Base-by-base conservation (phyloP, 2,329 filamentous ascomycete genomes). In the Elsinoe fawcettii region DNA sequence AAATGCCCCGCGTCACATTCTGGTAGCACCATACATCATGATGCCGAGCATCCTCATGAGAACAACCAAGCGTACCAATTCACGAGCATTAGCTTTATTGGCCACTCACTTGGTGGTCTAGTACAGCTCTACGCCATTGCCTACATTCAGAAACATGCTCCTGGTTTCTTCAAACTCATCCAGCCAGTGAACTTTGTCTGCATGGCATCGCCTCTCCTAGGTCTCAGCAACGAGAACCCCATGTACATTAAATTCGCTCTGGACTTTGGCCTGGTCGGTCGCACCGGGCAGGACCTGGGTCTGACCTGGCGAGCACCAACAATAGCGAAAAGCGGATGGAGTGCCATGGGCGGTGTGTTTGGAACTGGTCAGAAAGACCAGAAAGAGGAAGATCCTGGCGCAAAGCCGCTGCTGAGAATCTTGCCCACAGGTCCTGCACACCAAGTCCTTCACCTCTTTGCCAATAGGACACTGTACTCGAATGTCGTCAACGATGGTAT, bases 401-500 rank as follows among this genome's bases (percentile, higher is more conserved):
- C 90, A 0, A 97, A 97, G 69, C 92, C 92, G 2, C 74, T 97
- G 36, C 74, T 97, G 18, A 82, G 92, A 18, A 95, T 97, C 61
- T 73, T 97, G 22, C 92, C 93, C 0, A 95, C 89, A 6, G 92
- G 92, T 0, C 91, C 92, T 14, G 93, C 92, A 5, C 91, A 96
- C 70, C 82, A 83, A 56, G 92, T 91, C 1, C 74, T 97, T 39
- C 85, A 87, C 67, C 90, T 88, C 72, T 97, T 97, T 70, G 80
- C 89, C 20, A 95, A 95, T 69, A 80, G 92, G 14, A 97, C 93
- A 0, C 79, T 96, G 1, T 97, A 97, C 70, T 96, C 91, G 1
- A 97, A 97, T 66, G 91, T 97, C 11, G 92, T 97, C 63, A 97
- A 97, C 67, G 92, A 97, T 71, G 92, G 91, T 2, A 96, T 99